phyloP scores from a whole-genome alignment of 371 early-diverging fungal species.

The Mortierella sp. region DNA sequence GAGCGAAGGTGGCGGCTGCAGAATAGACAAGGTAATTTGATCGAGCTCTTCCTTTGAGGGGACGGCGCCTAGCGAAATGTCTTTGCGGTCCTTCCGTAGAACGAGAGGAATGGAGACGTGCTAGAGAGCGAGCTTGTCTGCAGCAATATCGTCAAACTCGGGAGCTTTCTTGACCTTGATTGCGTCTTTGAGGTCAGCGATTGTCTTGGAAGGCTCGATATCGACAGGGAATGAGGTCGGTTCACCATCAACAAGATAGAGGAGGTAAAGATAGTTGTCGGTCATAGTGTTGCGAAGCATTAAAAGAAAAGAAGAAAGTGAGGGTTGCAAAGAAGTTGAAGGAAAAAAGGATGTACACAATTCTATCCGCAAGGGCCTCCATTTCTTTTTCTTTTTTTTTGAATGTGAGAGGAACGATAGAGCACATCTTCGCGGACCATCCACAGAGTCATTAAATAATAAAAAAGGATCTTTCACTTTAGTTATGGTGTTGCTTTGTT shows the following conservation, averaged over 20 bases:
- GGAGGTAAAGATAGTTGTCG: constrained; percentile 7
- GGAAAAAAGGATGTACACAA: no score
- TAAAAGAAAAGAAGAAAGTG: no score
- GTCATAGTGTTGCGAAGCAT: constrained; percentile 16
- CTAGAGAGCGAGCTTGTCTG: constrained; percentile 13
- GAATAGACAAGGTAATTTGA: no score
- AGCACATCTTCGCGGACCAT: no score
- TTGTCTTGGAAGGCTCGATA: background rate
- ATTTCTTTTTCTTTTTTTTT: no score
- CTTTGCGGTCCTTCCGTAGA: constrained; percentile 11
- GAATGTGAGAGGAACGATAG: no score
- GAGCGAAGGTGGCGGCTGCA: no score
- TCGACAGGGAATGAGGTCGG: constrained; percentile 3
- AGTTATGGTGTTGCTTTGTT: no score
- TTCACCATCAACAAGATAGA: constrained; percentile 23
- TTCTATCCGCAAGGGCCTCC: no score
- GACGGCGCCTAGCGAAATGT: constrained; percentile 1
- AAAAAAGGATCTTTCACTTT: no score
- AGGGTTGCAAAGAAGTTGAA: background rate
- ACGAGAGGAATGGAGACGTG: constrained; percentile 13
- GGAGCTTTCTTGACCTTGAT: constrained; percentile 15
- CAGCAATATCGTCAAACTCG: background rate
- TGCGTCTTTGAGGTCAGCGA: constrained; percentile 7
- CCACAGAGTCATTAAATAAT: no score
- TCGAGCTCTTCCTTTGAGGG: constrained; percentile 16